Conservation (phyloP, 306 rosid genomes). For the Datisca glomerata region DNA sequence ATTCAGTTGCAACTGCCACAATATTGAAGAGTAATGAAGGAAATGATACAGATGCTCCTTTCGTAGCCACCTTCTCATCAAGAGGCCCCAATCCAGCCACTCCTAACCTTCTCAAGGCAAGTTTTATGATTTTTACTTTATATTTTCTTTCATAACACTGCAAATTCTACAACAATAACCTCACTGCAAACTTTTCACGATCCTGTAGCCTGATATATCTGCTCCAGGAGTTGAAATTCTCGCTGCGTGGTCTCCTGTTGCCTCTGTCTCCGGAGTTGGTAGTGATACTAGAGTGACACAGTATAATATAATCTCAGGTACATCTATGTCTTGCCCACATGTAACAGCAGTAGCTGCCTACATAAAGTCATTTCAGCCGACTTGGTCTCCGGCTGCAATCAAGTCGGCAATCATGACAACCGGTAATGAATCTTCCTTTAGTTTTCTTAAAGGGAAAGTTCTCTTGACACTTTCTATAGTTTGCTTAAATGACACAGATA, state of each 20-base stretch:
- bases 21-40: slow-evolving; percentile 18
- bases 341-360: slow-evolving; percentile 16
- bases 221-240: slow-evolving; percentile 22
- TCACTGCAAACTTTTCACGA: not conserved
- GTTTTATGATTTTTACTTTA: not conserved
- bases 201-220: slow-evolving; percentile 14
- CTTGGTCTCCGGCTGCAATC: slow-evolving; percentile 41
- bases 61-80: slow-evolving; percentile 21
- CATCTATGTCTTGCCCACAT: slow-evolving; percentile 32
- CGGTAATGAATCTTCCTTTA: slow-evolving; percentile 9
- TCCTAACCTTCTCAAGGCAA: slow-evolving; percentile 31
- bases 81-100: slow-evolving; percentile 36
- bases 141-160: not conserved
- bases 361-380: slow-evolving; percentile 40
- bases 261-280: not conserved
- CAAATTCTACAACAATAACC: too few relatives aligned
- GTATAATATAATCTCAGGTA: slow-evolving; percentile 25
- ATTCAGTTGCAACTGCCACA: slow-evolving; percentile 23
- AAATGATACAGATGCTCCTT: slow-evolving; percentile 20
- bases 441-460: too few relatives aligned
- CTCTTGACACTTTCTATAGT: too few relatives aligned
- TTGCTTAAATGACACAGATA: too few relatives aligned
- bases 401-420: slow-evolving; percentile 42
- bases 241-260: slow-evolving; percentile 27
- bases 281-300: slow-evolving; percentile 8